Evolutionary conservation across 306 rosid genomes (phyloP).

Genomic region (Argentina anserina): DNA sequence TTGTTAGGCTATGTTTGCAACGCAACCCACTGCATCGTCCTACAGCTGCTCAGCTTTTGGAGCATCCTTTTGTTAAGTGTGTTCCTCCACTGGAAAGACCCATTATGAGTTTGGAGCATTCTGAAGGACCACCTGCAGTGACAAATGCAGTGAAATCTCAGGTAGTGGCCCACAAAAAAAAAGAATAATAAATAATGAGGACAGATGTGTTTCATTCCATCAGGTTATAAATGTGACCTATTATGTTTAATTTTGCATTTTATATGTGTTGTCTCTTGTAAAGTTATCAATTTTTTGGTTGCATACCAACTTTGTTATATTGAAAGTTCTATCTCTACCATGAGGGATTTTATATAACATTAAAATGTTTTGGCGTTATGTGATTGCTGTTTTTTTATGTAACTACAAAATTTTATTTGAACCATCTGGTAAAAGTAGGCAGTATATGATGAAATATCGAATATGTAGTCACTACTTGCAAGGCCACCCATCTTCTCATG

Average conservation of each 20-base stretch:
- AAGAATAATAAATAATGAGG: not conserved
- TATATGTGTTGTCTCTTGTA: not conserved
- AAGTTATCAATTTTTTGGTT: not conserved
- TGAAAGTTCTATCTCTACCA: not conserved
- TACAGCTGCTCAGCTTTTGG: constrained; percentile 41
- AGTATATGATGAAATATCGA: not conserved
- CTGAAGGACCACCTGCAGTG: constrained; percentile 38
- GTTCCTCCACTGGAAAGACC: constrained; percentile 55
- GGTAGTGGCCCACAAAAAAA: constrained; percentile 31
- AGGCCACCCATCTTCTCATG: not conserved
- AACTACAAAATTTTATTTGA: not conserved
- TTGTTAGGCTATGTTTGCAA: constrained; percentile 72
- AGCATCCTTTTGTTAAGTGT: constrained; percentile 72
- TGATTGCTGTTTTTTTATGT: not conserved
- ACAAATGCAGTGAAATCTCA: constrained; percentile 49
- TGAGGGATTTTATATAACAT: not conserved
- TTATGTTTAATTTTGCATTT: not conserved
- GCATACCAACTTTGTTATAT: not conserved
- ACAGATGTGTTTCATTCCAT: not conserved
- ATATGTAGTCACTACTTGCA: not conserved
- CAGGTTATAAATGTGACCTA: not conserved
- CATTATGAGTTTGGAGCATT: constrained; percentile 34
- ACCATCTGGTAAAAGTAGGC: not conserved
- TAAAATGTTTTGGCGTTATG: not conserved
- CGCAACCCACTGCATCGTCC: constrained; percentile 66